phyloP scores from a whole-genome alignment of 1,284 basidiomycete species.

The Testicularia cyperi region DNA sequence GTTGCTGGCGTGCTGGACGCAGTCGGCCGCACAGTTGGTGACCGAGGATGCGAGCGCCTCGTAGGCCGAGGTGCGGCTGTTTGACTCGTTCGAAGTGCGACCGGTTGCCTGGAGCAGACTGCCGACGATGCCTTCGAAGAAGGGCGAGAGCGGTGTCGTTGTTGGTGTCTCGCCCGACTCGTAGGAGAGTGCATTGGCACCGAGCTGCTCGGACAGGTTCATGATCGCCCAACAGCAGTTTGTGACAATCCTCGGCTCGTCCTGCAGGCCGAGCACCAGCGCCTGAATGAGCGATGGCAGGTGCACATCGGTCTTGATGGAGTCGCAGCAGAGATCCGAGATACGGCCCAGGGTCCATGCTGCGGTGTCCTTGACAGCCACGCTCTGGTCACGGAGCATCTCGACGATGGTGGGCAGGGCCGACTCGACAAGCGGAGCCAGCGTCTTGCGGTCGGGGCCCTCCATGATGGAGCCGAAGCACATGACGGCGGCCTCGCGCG shows the following conservation, averaged over 20 bases:
- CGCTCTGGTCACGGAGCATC: slow-evolving; percentile 86
- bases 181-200: slow-evolving; percentile 38
- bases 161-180: slow-evolving; percentile 61
- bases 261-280: slow-evolving; percentile 77
- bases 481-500: slow-evolving; percentile 96
- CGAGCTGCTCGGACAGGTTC: slow-evolving; percentile 68
- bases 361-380: slow-evolving; percentile 92
- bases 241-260: slow-evolving; percentile 81
- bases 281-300: slow-evolving; percentile 80
- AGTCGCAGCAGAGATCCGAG: slow-evolving; percentile 82
- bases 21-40: slow-evolving; percentile 77
- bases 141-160: slow-evolving; percentile 74
- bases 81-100: slow-evolving; percentile 82
- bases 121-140: slow-evolving; percentile 71
- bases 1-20: slow-evolving; percentile 78
- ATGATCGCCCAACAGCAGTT: slow-evolving; percentile 97
- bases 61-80: slow-evolving; percentile 92
- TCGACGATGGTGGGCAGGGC: slow-evolving; percentile 89
- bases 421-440: slow-evolving; percentile 89
- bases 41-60: slow-evolving; percentile 89
- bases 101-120: slow-evolving; percentile 48
- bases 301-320: slow-evolving; percentile 87
- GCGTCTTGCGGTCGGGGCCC: slow-evolving; percentile 81
- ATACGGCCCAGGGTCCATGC: slow-evolving; percentile 97
- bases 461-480: slow-evolving; percentile 97